phyloP scores from a whole-genome alignment of 2,329 filamentous ascomycete species.

The Elsinoe necatrix region DNA sequence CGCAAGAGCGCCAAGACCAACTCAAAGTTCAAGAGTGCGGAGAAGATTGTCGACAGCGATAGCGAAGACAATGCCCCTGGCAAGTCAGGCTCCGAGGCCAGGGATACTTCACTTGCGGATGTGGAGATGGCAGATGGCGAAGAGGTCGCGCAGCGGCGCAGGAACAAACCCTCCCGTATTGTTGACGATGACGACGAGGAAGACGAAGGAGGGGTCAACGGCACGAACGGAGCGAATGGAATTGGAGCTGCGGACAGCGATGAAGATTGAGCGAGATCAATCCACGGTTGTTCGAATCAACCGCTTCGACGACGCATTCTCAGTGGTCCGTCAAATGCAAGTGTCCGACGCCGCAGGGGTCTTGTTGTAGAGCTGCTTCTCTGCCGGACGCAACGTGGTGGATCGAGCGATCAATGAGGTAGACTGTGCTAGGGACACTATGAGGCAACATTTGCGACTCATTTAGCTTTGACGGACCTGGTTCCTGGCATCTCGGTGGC shows the following conservation, averaged over 20 bases:
- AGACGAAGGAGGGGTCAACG: slow-evolving; percentile 20
- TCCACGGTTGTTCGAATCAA: background rate
- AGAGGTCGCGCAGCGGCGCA: slow-evolving; percentile 19
- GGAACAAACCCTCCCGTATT: slow-evolving; percentile 27
- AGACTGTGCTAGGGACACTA: background rate
- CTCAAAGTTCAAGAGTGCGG: slow-evolving; percentile 74
- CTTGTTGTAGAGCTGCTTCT: background rate
- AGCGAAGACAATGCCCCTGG: slow-evolving; percentile 39
- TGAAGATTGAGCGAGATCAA: slow-evolving; percentile 5
- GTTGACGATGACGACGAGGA: slow-evolving; percentile 30
- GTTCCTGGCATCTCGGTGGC: background rate
- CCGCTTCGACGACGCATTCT: background rate
- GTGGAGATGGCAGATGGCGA: slow-evolving; percentile 18
- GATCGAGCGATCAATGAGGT: background rate
- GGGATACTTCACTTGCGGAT: slow-evolving; percentile 25
- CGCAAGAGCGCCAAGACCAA: slow-evolving; percentile 38
- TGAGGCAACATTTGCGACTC: background rate
- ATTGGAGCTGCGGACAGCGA: slow-evolving; percentile 16
- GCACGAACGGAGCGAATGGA: slow-evolving; percentile 16
- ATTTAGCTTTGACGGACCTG: background rate
- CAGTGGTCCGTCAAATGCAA: background rate
- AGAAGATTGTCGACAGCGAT: slow-evolving; percentile 73
- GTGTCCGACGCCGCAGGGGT: background rate
- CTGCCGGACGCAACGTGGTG: background rate
- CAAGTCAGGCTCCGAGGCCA: slow-evolving; percentile 26